phyloP scores from a whole-genome alignment of 441 rosid species.

The Erysimum pusillum region DNA sequence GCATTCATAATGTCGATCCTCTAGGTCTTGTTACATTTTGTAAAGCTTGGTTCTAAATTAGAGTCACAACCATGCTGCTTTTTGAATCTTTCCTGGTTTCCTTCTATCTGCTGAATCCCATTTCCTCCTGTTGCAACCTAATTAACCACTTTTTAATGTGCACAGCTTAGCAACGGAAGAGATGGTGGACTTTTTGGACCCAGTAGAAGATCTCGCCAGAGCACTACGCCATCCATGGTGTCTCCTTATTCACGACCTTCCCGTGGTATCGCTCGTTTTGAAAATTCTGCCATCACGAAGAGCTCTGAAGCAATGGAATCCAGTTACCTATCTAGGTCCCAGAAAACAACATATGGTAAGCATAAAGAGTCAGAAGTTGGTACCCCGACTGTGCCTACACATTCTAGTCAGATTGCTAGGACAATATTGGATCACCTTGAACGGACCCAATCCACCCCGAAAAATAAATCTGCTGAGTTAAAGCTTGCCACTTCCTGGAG shows the following conservation, averaged over 20 bases:
- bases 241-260: constrained; percentile 55
- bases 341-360: constrained; percentile 46
- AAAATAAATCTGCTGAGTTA: constrained; percentile 74
- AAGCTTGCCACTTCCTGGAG: constrained; percentile 72
- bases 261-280: constrained; percentile 49
- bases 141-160: constrained; percentile 35
- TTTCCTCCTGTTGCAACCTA: constrained; percentile 23
- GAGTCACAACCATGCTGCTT: constrained; percentile 28
- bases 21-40: constrained; percentile 35
- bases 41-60: constrained; percentile 24
- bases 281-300: constrained; percentile 50
- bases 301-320: constrained; percentile 58
- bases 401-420: constrained; percentile 80
- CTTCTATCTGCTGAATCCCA: constrained; percentile 2
- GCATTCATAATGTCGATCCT: constrained; percentile 12
- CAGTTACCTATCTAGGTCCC: constrained; percentile 50
- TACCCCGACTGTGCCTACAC: constrained; percentile 64
- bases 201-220: constrained; percentile 61
- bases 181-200: constrained; percentile 80
- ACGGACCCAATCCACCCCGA: constrained; percentile 72
- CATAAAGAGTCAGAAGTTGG: constrained; percentile 52
- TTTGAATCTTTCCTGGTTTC: constrained; percentile 13
- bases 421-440: constrained; percentile 86
- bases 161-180: constrained; percentile 50
- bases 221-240: constrained; percentile 36